Evolutionary conservation across 176 grass and related monocot species (phyloP), one percentile per base, ranked within the genome.

Genomic region (Phoenix roebelenii): DNA sequence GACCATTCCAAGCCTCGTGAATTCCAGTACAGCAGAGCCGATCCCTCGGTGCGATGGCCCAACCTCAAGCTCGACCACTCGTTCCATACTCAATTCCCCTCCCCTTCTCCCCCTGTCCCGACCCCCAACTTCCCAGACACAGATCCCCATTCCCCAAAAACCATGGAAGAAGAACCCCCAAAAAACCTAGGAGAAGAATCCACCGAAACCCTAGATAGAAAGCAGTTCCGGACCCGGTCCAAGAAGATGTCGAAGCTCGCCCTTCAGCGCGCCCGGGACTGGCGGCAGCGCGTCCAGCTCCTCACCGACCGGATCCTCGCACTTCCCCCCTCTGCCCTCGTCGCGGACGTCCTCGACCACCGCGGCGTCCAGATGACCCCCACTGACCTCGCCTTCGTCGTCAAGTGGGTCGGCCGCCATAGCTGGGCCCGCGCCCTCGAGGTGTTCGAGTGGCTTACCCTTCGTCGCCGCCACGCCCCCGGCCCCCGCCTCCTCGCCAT

Each of bases 241-340:
- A 96, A 96, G 74, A 87, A 74, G 66, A 72, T 90, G 65, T 84
- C 86, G 55, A 96, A 90, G 77, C 69, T 96, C 5, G 86, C 86
- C 51, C 75, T 96, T 57, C 82, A 83, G 54, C 83, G 78, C 15
- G 91, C 83, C 68, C 74, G 69, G 53, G 86, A 90, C 75, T 96
- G 83, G 86, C 83, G 77, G 35, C 75, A 50, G 69, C 86, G 86
- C 54, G 80, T 96, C 25, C 61, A 68, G 4, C 79, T 76, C 4
- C 69, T 96, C 5, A 25, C 77, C 10, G 75, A 74, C 56, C 77
- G 78, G 58, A 69, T 96, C 52, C 80, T 90, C 2, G 48, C 77
- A 17, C 87, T 90, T 0, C 51, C 80, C 1, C 66, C 79, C 24
- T 85, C 83, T 23, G 65, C 67, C 22, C 77, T 68, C 49, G 80